Evolutionary conservation across 805 yeast species (phyloP).

Genomic region (Scheffersomyces lignosus): DNA sequence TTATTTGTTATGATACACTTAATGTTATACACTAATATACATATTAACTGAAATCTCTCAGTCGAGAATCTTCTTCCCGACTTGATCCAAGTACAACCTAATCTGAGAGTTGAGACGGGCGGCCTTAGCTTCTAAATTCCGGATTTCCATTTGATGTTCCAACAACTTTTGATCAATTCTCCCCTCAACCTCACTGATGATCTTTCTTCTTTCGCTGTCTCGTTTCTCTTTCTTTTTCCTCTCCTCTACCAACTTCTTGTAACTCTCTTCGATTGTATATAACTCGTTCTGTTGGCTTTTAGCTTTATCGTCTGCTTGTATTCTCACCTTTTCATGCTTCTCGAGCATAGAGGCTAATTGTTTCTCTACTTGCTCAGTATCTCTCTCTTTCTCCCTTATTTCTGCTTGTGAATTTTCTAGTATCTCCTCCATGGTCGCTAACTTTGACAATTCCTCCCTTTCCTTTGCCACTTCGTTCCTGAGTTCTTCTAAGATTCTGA

Average conservation of each 20-base stretch:
- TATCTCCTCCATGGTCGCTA: constrained; percentile 39
- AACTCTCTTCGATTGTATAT: constrained; percentile 43
- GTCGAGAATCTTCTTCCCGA: constrained; percentile 37
- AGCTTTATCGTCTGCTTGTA: constrained; percentile 45
- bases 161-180: constrained; percentile 37
- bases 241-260: constrained; percentile 49
- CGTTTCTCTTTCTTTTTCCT: constrained; percentile 50
- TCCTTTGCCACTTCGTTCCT: constrained; percentile 46
- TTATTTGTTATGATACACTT: too few relatives aligned
- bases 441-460: constrained; percentile 39
- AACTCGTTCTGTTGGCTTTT: constrained; percentile 44
- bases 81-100: constrained; percentile 51
- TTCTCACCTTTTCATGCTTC: constrained; percentile 43
- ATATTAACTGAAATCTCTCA: too few relatives aligned
- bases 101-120: constrained; percentile 57
- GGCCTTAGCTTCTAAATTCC: constrained; percentile 53
- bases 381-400: constrained; percentile 41
- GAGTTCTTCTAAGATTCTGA: constrained; percentile 53
- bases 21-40: constrained; percentile 12
- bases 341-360: constrained; percentile 52
- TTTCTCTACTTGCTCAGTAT: constrained; percentile 46
- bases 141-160: constrained; percentile 53
- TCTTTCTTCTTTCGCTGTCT: constrained; percentile 46
- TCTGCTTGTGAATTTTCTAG: constrained; percentile 39
- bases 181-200: constrained; percentile 45